phyloP scores from a whole-genome alignment of 805 yeast genomes.

The Yamadazyma takamatsuzukensis region DNA sequence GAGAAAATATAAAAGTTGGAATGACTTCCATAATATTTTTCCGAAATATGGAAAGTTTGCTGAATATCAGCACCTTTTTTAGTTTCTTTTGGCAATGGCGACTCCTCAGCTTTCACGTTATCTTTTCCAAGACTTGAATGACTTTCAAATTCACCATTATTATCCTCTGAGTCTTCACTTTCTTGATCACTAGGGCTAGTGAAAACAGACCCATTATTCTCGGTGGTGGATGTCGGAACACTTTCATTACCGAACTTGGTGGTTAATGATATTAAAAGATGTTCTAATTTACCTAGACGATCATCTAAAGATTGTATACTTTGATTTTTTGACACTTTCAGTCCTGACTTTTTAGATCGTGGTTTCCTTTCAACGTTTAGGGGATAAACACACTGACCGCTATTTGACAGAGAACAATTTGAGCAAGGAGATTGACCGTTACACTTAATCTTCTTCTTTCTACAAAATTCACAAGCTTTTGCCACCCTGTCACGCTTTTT shows the following conservation, averaged over 20 bases:
- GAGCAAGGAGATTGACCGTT: slow-evolving; percentile 35
- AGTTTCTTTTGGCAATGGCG: too few relatives aligned
- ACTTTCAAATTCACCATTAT: slow-evolving; percentile 1
- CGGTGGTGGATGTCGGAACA: too few relatives aligned
- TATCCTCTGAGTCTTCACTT: background rate
- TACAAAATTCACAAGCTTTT: slow-evolving; percentile 36
- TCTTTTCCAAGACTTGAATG: background rate
- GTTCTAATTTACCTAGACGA: slow-evolving; percentile 11
- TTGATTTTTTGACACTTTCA: slow-evolving; percentile 6
- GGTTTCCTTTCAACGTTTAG: slow-evolving; percentile 12
- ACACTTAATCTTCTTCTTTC: slow-evolving; percentile 35
- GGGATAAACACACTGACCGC: slow-evolving; percentile 24
- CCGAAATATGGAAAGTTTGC: slow-evolving; percentile 3
- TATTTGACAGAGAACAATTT: slow-evolving; percentile 23
- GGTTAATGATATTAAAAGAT: slow-evolving; percentile 6
- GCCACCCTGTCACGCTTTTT: slow-evolving; percentile 27
- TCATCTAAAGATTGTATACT: slow-evolving; percentile 7
- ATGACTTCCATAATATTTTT: slow-evolving; percentile 30
- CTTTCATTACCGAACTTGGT: slow-evolving; percentile 7
- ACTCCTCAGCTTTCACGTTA: background rate
- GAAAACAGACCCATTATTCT: too few relatives aligned
- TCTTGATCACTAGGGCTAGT: background rate
- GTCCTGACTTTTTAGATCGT: slow-evolving; percentile 1
- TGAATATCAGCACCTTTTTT: background rate
- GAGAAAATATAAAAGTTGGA: slow-evolving; percentile 34